phyloP scores from a whole-genome alignment of 148 eudicot genomes.

The Chenopodium suecicum region DNA sequence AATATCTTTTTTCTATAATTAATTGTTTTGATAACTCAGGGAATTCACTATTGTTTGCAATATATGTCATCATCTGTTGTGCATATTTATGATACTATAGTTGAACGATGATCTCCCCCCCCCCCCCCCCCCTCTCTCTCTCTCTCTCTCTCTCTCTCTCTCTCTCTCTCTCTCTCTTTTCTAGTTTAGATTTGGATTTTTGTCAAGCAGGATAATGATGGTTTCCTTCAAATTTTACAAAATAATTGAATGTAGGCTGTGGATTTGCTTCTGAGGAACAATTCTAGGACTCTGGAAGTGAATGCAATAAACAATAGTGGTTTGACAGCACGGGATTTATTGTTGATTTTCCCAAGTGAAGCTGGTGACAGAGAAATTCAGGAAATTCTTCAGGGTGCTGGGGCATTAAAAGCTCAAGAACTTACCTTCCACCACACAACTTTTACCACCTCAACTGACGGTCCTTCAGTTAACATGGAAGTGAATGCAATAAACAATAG shows the following conservation, averaged over 20 bases:
- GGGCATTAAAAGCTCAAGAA: slow-evolving; percentile 35
- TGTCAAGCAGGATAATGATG: background rate
- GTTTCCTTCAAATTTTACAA: background rate
- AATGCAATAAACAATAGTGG: slow-evolving; percentile 41
- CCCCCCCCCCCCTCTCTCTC: background rate
- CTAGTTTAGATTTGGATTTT: background rate
- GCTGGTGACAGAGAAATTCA: slow-evolving; percentile 50
- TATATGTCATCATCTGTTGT: background rate
- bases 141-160: background rate
- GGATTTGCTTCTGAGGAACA: slow-evolving; percentile 28
- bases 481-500: slow-evolving; percentile 40
- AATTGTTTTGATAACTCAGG: background rate
- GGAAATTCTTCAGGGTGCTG: slow-evolving; percentile 35
- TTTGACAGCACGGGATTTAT: slow-evolving; percentile 44
- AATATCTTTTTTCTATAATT: background rate
- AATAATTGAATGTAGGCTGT: slow-evolving; percentile 35
- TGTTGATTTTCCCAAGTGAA: slow-evolving; percentile 43
- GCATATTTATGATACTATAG: too few relatives aligned
- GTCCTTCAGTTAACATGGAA: slow-evolving; percentile 23
- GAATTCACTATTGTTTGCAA: background rate
- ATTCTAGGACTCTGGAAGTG: slow-evolving; percentile 27
- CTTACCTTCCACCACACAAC: slow-evolving; percentile 2
- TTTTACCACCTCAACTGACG: background rate
- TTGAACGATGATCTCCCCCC: too few relatives aligned
- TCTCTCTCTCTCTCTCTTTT: background rate